Evolutionary conservation across 208 protist species (phyloP).

Genomic region (Angomonas desouzai): DNA sequence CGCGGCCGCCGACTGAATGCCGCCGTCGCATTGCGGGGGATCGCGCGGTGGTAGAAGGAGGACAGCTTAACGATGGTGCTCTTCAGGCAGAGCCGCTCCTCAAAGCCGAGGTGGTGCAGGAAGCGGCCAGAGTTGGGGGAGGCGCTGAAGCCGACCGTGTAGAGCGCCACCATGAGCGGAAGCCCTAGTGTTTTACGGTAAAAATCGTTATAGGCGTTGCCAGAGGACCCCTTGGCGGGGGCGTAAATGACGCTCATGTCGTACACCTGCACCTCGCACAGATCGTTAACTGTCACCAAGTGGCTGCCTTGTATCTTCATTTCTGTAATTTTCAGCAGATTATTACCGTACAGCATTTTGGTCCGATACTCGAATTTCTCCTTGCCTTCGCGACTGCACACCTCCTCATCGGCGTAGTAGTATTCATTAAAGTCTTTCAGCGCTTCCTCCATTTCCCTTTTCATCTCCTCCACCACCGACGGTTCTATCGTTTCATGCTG

Average conservation of each 20-base stretch:
- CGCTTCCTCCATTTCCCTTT: slow-evolving; percentile 5
- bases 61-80: neutral
- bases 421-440: neutral
- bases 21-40: neutral
- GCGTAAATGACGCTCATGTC: slow-evolving; percentile 16
- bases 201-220: neutral
- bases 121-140: neutral
- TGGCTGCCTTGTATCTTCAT: slow-evolving; percentile 19
- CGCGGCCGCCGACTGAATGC: neutral
- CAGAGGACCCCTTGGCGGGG: neutral
- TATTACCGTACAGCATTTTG: neutral
- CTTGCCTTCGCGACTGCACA: neutral
- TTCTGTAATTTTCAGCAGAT: neutral
- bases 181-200: neutral
- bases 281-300: slow-evolving; percentile 24
- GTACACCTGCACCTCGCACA: slow-evolving; percentile 25
- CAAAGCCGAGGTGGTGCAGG: neutral
- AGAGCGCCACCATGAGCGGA: neutral
- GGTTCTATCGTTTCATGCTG: neutral
- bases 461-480: neutral
- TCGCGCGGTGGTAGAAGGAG: too few relatives aligned
- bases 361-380: neutral
- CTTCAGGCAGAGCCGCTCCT: neutral
- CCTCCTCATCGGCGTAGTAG: neutral
- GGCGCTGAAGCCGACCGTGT: neutral